These are phyloP conservation scores for Apiotrichum siamense DNA, from an alignment of 1,284 basidiomycete genomes.

Conservation along the genomic window DNA sequence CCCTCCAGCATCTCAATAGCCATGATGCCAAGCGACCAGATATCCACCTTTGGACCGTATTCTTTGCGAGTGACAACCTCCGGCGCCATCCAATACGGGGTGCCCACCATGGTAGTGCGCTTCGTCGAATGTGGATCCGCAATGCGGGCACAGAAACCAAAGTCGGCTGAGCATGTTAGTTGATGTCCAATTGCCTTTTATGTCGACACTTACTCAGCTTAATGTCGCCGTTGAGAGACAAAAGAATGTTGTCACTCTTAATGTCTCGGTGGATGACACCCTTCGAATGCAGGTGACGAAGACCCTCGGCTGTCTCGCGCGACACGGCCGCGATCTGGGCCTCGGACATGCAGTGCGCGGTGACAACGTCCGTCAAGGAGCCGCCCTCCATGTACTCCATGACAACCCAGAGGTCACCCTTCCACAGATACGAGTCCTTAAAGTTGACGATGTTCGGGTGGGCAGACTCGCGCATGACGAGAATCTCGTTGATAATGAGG, in stretches of 20 bases:
- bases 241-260: constrained; percentile 92
- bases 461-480: constrained; percentile 93
- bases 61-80: constrained; percentile 98
- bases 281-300: constrained; percentile 87
- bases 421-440: constrained; percentile 95
- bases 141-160: constrained; percentile 97
- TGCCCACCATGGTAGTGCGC: constrained; percentile 99
- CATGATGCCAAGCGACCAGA: constrained; percentile 98
- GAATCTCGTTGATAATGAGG: constrained; percentile 98
- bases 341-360: constrained; percentile 88
- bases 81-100: constrained; percentile 99
- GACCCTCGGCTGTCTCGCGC: constrained; percentile 80
- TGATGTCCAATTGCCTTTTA: neutral
- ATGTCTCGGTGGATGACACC: constrained; percentile 97
- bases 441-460: constrained; percentile 99
- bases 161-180: constrained; percentile 65
- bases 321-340: constrained; percentile 91
- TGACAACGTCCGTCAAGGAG: constrained; percentile 88
- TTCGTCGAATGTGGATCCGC: constrained; percentile 83
- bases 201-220: constrained; percentile 75
- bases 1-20: constrained; percentile 99
- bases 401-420: constrained; percentile 98
- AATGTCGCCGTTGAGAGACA: constrained; percentile 89
- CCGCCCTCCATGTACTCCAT: constrained; percentile 99
- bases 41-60: constrained; percentile 97